phyloP scores from a whole-genome alignment of 2,329 filamentous ascomycete genomes.

The Cyphellophora europaea region DNA sequence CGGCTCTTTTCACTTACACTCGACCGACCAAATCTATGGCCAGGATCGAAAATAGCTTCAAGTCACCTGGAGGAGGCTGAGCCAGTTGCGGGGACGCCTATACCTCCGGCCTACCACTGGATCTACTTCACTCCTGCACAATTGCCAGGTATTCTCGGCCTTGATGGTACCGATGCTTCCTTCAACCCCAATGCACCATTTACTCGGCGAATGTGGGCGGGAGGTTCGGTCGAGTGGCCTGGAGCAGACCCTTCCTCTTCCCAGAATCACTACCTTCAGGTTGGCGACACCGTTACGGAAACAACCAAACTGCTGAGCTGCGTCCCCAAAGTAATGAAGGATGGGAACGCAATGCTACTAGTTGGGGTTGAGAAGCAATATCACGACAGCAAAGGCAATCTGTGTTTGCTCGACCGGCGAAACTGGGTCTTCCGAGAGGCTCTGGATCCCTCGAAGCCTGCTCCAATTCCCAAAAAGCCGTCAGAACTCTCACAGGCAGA shows the following conservation, averaged over 20 bases:
- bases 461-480: slow-evolving; percentile 11
- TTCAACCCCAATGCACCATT: slow-evolving; percentile 54
- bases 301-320: slow-evolving; percentile 47
- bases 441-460: slow-evolving; percentile 16
- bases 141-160: slow-evolving; percentile 44
- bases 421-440: slow-evolving; percentile 38
- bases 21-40: slow-evolving; percentile 36
- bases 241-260: slow-evolving; percentile 11
- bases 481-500: slow-evolving; percentile 12
- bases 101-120: slow-evolving; percentile 54
- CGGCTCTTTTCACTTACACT: slow-evolving; percentile 54
- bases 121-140: slow-evolving; percentile 54
- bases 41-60: slow-evolving; percentile 29
- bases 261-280: slow-evolving; percentile 34
- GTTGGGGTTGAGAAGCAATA: slow-evolving; percentile 56
- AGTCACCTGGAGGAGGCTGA: slow-evolving; percentile 20
- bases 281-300: slow-evolving; percentile 50
- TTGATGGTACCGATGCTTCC: slow-evolving; percentile 51
- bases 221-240: slow-evolving; percentile 49
- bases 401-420: slow-evolving; percentile 44
- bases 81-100: slow-evolving; percentile 36
- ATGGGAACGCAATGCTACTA: slow-evolving; percentile 53
- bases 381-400: slow-evolving; percentile 37
- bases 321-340: slow-evolving; percentile 44
- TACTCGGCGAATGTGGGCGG: slow-evolving; percentile 59